Evolutionary conservation across 179 eudicot species (phyloP), one percentile per base, ranked within the genome.

Genomic region (Patellifolia procumbens): DNA sequence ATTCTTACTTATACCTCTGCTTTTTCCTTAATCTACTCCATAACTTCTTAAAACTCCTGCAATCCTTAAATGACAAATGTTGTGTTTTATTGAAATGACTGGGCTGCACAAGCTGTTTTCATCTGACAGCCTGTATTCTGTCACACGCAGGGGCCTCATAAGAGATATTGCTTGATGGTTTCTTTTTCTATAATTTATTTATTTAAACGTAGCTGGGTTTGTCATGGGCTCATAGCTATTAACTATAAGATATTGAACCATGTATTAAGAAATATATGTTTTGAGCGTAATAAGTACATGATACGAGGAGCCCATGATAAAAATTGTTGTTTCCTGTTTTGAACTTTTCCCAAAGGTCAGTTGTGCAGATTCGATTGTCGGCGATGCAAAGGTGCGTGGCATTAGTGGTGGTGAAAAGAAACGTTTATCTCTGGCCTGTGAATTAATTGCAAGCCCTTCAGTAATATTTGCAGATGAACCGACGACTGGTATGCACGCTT

Each of bases 391-490:
- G 86, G 96, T 93, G 68, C 99, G 99, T 39, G 99, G 99, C 43
- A 90, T 95, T 63, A 95, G 99, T 86, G 99, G 99, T 2, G 99
- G 99, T 76, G 99, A 95, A 86, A 95, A 89, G 89, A 95, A 95
- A 78, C 92, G 99, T 66, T 80, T 95, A 80, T 86, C 98, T 77
- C 68, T 95, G 83, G 99, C 98, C 35, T 95, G 99, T 75, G 99
- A 95, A 77, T 85, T 95, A 51, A 95, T 95, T 78, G 97, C 99
- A 69, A 95, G 98, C 79, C 99, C 99, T 51, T 95, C 99, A 0
- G 97, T 93, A 79, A 91, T 95, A 79, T 95, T 95, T 86, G 99
- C 99, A 70, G 99, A 95, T 88, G 99, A 95, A 80, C 99, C 99
- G 11, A 95, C 99, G 26, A 93, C 98, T 61, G 99, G 98, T 91